Evolutionary conservation across 225 moss, liverwort and hornwort genomes (phyloP).

Genomic region (Anthoceros angustus): DNA sequence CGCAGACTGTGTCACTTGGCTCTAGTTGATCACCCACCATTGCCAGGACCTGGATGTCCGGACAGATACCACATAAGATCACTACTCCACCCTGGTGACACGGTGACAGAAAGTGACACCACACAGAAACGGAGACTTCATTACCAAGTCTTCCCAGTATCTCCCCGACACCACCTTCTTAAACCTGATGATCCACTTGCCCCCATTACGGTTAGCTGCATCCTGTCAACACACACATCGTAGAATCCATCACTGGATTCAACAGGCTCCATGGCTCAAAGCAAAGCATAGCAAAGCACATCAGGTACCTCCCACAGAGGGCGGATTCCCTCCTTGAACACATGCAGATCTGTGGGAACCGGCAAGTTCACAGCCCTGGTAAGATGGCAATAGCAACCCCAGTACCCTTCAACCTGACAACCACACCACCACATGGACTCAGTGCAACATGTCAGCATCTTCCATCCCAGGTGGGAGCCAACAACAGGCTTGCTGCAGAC

Average conservation of each 20-base stretch:
- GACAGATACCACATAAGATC: conserved; percentile 3
- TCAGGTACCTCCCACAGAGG: conserved; percentile 83
- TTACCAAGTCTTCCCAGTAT: conserved; percentile 97
- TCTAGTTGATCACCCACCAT: conserved; percentile 98
- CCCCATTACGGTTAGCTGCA: conserved; percentile 75
- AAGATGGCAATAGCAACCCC: conserved; percentile 92
- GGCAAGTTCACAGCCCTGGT: conserved; percentile 73
- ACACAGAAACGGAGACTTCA: not conserved
- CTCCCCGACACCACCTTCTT: conserved; percentile 91
- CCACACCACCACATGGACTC: too few relatives aligned
- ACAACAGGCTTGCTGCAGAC: not conserved
- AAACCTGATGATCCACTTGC: conserved; percentile 96
- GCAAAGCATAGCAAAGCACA: not conserved
- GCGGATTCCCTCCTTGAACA: conserved; percentile 98
- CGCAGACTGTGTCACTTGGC: conserved; percentile 85
- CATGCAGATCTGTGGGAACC: conserved; percentile 91
- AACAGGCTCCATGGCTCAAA: not conserved
- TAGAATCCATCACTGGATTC: not conserved
- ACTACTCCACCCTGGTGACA: too few relatives aligned
- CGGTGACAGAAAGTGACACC: not conserved
- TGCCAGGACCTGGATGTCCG: conserved; percentile 51
- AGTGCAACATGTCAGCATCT: too few relatives aligned
- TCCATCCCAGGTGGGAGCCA: not conserved
- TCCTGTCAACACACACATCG: conserved; percentile 28
- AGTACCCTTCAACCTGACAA: conserved; percentile 82